Percentiles rank a stretch among this genome's conserved stretches.
These are phyloP conservation scores for Populus hybrid DNA, from an alignment of 441 rosid genomes.

Conservation along the genomic window DNA sequence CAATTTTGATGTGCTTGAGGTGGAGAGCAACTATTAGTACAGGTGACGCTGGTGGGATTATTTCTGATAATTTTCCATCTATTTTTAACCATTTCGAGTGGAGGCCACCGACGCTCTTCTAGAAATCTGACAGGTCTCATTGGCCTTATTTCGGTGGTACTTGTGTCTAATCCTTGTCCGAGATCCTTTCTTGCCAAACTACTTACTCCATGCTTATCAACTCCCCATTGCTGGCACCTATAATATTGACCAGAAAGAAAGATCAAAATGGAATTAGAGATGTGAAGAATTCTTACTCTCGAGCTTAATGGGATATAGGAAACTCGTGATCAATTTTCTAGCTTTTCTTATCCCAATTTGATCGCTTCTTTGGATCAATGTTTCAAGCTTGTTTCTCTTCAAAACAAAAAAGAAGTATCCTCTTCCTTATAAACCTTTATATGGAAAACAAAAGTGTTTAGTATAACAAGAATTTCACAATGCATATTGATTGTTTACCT, in stretches of 20 bases:
- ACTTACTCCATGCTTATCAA: background rate
- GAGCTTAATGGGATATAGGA: background rate
- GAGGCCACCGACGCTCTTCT: conserved; percentile 52
- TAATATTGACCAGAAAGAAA: background rate
- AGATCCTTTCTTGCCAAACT: conserved; percentile 20
- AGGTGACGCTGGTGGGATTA: background rate
- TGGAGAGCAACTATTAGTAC: background rate
- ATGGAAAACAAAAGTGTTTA: background rate
- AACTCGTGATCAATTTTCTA: background rate
- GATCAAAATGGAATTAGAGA: background rate
- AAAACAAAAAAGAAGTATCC: too few species aligned
- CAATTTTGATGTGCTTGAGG: conserved; percentile 10
- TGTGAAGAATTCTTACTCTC: background rate
- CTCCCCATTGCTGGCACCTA: conserved; percentile 23
- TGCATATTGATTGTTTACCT: conserved; percentile 23
- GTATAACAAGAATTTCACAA: background rate
- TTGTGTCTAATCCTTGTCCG: conserved; percentile 24
- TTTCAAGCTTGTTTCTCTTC: too few species aligned
- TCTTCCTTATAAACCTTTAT: background rate
- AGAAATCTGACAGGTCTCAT: conserved; percentile 33
- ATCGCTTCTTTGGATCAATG: background rate
- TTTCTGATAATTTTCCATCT: conserved; percentile 24
- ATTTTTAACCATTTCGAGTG: conserved; percentile 28
- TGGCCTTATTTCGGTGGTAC: conserved; percentile 28
- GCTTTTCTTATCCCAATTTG: background rate